A percentile compares a stretch with the other conserved stretches of the same genome.
Evolutionary conservation across 106 monocot species (phyloP).

Genomic region (Acanthochlamys bracteata): DNA sequence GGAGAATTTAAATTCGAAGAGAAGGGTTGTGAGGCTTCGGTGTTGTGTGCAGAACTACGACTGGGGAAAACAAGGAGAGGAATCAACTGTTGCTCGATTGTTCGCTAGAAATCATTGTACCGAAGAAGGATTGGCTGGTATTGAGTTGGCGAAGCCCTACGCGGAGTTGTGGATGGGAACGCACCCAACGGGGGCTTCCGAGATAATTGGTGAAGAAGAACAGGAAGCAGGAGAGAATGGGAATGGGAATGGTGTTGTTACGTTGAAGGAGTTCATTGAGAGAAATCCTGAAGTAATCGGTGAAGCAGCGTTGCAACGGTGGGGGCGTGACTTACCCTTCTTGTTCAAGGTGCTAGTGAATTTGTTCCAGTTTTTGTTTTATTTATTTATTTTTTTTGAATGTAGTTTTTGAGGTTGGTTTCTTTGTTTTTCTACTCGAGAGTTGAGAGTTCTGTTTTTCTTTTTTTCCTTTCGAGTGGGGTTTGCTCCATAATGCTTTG

Average conservation of each 20-base stretch:
- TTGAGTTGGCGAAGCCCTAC: conserved; percentile 40
- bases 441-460: too few species aligned
- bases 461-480: too few species aligned
- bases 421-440: too few species aligned
- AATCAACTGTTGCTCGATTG: conserved; percentile 59
- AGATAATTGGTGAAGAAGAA: conserved; percentile 8
- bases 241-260: not conserved
- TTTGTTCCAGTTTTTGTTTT: not conserved
- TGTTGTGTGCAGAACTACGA: conserved; percentile 91
- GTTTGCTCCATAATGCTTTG: too few species aligned
- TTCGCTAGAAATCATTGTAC: conserved; percentile 24
- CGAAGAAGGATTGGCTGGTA: conserved; percentile 1
- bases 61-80: conserved; percentile 56
- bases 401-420: not conserved
- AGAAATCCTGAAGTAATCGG: conserved; percentile 52
- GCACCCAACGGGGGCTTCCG: conserved; percentile 69
- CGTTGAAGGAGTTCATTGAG: conserved; percentile 51
- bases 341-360: conserved; percentile 61
- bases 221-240: not conserved
- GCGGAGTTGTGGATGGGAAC: conserved; percentile 99
- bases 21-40: conserved; percentile 24
- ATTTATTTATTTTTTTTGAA: too few species aligned
- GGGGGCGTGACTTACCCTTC: conserved; percentile 83
- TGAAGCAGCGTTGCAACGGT: conserved; percentile 37
- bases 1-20: not conserved